A percentile compares a stretch with the other conserved stretches of the same genome.
phyloP scores from a whole-genome alignment of 495 filamentous ascomycete genomes.

The Trichoderma asperelloides region DNA sequence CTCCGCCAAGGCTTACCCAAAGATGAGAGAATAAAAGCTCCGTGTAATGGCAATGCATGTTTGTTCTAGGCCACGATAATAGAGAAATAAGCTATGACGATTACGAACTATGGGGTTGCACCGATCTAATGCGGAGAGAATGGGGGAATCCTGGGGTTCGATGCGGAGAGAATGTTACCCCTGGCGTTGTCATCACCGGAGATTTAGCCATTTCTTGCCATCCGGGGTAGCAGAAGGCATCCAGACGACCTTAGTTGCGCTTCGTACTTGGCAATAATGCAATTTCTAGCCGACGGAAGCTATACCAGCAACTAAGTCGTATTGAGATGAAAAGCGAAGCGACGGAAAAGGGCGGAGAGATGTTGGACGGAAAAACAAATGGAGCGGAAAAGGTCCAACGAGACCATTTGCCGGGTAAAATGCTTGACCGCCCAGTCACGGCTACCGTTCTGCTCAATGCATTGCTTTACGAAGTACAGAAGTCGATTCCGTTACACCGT shows the following conservation, averaged over 20 bases:
- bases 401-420: not conserved
- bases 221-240: not conserved
- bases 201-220: not conserved
- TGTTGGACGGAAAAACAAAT: not conserved
- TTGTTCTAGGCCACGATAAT: not conserved
- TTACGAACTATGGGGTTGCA: not conserved
- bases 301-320: not conserved
- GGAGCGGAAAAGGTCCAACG: not conserved
- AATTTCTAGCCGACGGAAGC: not conserved
- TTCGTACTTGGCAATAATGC: not conserved
- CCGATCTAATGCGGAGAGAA: not conserved
- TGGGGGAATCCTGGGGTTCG: not conserved
- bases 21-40: not conserved
- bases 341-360: not conserved
- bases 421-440: not conserved
- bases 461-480: not conserved
- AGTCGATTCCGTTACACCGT: not conserved
- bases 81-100: not conserved
- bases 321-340: not conserved
- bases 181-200: not conserved
- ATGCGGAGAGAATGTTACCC: not conserved
- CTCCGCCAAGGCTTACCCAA: not conserved
- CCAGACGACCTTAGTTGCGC: not conserved
- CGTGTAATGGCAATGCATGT: not conserved
- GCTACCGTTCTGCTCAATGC: not conserved